phyloP scores from a whole-genome alignment of 192 early-diverging fungal genomes.

The Dissophora ornata region DNA sequence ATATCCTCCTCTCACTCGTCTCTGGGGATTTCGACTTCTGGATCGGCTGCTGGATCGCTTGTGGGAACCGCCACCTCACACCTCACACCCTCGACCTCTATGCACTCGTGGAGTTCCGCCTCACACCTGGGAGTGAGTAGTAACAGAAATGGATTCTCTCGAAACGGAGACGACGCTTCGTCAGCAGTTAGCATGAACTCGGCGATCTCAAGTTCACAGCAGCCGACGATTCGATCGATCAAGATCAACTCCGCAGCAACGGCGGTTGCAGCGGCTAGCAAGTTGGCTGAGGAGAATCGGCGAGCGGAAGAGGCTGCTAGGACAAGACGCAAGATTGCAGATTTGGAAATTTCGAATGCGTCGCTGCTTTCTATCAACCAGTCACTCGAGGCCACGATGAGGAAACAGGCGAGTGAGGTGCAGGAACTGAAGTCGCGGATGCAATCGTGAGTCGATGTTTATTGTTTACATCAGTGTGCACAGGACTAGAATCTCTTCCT shows the following conservation, averaged over 20 bases:
- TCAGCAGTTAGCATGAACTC: conserved; percentile 18
- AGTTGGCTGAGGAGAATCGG: conserved; percentile 32
- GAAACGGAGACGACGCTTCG: conserved; percentile 23
- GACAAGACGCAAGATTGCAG: conserved; percentile 59
- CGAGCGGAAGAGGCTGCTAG: conserved; percentile 38
- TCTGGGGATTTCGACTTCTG: neutral
- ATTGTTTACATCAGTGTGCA: too few species aligned
- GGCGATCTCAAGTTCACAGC: conserved; percentile 5
- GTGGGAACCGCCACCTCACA: neutral
- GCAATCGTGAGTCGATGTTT: conserved; percentile 40
- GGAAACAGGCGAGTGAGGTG: conserved; percentile 61
- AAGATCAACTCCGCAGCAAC: conserved; percentile 10
- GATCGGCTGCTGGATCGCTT: conserved; percentile 10
- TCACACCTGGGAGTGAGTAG: neutral
- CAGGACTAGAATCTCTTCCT: too few species aligned
- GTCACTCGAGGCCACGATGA: conserved; percentile 60
- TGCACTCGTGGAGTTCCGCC: neutral
- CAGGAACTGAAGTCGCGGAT: conserved; percentile 55
- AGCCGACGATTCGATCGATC: conserved; percentile 8
- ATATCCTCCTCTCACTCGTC: conserved; percentile 9
- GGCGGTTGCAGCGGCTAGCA: conserved; percentile 4
- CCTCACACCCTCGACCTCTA: neutral
- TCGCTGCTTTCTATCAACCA: conserved; percentile 63
- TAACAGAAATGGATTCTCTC: conserved; percentile 2
- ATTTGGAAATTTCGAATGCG: conserved; percentile 68